Percentiles rank a stretch among this genome's conserved stretches.
These are phyloP conservation scores for Ramaria sp. DNA, from an alignment of 768 basidiomycete genomes.

Conservation along the genomic window DNA sequence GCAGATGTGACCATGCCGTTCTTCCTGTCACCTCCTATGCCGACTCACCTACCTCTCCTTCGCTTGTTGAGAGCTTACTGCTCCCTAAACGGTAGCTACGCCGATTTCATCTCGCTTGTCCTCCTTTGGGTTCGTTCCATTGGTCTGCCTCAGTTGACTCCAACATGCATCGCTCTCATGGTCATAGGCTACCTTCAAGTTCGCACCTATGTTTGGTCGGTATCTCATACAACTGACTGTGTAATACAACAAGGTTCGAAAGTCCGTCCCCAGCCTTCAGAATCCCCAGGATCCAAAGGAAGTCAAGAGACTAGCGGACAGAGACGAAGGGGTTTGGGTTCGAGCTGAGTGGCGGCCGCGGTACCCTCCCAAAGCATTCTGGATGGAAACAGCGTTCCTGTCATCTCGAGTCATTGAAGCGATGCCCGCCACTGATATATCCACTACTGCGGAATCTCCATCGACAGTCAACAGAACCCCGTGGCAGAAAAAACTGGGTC, in stretches of 20 bases:
- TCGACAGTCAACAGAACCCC: no score
- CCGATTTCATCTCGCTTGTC: not conserved
- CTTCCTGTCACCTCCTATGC: constrained; percentile 3
- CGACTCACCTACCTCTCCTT: not conserved
- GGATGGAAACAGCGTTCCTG: not conserved
- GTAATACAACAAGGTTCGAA: not conserved
- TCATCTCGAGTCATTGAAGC: not conserved
- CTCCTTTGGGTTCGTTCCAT: constrained; percentile 8
- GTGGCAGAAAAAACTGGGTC: not conserved
- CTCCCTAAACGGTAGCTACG: not conserved
- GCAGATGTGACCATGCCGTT: not conserved
- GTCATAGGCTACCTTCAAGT: constrained; percentile 9
- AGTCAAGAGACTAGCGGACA: not conserved
- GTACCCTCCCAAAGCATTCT: not conserved
- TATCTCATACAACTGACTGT: not conserved
- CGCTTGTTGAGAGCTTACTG: not conserved
- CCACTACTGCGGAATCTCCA: no score
- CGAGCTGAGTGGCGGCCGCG: not conserved
- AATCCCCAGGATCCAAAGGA: not conserved
- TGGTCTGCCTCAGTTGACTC: not conserved
- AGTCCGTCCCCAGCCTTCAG: not conserved
- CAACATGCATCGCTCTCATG: constrained; percentile 11
- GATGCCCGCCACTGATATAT: no score
- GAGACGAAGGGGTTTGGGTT: not conserved
- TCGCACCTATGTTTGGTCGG: not conserved